Percentiles rank a stretch among this genome's conserved stretches.
Evolutionary conservation across 2,329 filamentous ascomycete genomes (phyloP).

Genomic region (Cucurbitaria berberidis): DNA sequence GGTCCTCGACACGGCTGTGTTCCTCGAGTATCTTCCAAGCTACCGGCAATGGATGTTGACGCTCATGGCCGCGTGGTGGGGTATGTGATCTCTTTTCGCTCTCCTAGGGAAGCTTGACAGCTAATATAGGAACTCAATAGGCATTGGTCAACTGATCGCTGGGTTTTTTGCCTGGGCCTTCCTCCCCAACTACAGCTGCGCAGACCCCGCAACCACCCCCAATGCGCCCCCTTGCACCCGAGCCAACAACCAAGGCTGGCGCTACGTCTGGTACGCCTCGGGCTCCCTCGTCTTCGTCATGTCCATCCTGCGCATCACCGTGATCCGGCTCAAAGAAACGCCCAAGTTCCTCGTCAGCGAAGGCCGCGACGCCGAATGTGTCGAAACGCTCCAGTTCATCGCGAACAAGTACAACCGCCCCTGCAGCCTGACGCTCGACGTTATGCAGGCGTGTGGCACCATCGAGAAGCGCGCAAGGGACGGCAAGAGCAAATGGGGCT

Average conservation of each 20-base stretch:
- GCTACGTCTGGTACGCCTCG: constrained; percentile 62
- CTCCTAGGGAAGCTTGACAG: not conserved
- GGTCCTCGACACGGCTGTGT: constrained; percentile 67
- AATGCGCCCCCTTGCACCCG: constrained; percentile 56
- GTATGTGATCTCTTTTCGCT: constrained; percentile 20
- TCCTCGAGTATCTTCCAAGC: constrained; percentile 63
- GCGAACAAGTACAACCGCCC: constrained; percentile 60
- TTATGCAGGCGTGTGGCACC: constrained; percentile 55
- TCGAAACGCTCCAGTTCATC: constrained; percentile 57
- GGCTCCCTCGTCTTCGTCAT: constrained; percentile 62
- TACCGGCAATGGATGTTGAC: constrained; percentile 70
- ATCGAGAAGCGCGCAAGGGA: constrained; percentile 27
- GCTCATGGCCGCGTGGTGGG: constrained; percentile 66
- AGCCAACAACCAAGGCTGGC: constrained; percentile 62
- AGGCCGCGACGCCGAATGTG: constrained; percentile 59
- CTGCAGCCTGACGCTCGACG: constrained; percentile 59
- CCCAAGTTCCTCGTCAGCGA: constrained; percentile 63
- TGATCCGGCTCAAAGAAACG: constrained; percentile 62
- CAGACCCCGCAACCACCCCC: constrained; percentile 36
- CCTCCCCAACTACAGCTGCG: constrained; percentile 58
- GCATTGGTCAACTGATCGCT: constrained; percentile 57
- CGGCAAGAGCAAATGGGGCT: constrained; percentile 45
- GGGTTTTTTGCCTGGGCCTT: constrained; percentile 63
- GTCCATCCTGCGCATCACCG: constrained; percentile 59
- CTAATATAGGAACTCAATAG: constrained; percentile 25